phyloP scores from a whole-genome alignment of 2,329 filamentous ascomycete species.

The Ophiocordyceps camponoti-saundersi region DNA sequence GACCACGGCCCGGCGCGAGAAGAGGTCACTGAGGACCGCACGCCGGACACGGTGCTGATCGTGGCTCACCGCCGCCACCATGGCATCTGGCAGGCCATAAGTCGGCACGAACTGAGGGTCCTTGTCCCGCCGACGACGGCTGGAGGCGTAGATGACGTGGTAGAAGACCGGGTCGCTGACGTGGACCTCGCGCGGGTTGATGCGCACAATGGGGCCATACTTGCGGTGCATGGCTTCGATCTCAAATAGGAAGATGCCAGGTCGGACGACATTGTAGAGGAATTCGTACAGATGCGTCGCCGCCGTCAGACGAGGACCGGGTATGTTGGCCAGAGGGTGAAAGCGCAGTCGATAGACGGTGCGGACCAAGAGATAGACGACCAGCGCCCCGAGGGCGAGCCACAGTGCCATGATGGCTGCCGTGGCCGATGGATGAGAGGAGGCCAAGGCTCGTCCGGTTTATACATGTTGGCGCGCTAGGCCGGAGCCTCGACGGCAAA shows the following conservation, averaged over 20 bases:
- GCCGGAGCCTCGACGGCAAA: not conserved
- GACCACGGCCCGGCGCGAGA: not conserved
- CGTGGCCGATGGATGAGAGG: not conserved
- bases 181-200: not conserved
- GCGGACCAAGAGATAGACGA: not conserved
- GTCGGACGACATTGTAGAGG: not conserved
- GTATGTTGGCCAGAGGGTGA: not conserved
- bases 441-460: no score
- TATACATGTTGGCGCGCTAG: no score
- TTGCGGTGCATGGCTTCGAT: not conserved
- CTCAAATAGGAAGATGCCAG: not conserved
- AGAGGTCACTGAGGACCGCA: not conserved
- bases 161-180: not conserved
- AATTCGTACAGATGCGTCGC: not conserved
- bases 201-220: not conserved
- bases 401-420: not conserved
- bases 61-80: not conserved
- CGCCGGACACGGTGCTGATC: not conserved
- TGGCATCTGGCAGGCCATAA: not conserved
- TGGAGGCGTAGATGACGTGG: not conserved
- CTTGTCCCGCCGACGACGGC: not conserved
- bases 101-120: not conserved
- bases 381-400: not conserved
- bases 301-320: not conserved
- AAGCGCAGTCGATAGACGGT: not conserved